Evolutionary conservation across 2,329 filamentous ascomycete genomes (phyloP).

Genomic region (Blastomyces silverae): DNA sequence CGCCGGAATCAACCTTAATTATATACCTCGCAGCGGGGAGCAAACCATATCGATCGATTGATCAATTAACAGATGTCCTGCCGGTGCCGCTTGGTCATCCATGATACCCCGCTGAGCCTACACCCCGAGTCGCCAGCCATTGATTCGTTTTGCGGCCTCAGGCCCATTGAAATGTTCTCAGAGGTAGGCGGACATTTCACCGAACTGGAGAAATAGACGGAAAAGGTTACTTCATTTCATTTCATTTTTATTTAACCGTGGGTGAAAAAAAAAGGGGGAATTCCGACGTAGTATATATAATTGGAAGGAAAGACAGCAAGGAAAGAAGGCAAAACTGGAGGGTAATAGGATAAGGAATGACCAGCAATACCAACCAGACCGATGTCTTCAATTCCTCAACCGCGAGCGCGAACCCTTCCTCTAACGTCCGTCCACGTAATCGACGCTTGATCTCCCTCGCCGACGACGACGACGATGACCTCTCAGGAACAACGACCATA

Average conservation of each 20-base stretch:
- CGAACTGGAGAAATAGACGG: slow-evolving; percentile 1
- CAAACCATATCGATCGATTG: not conserved
- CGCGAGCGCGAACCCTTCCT: slow-evolving; percentile 29
- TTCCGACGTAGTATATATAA: not conserved
- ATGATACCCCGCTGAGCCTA: slow-evolving; percentile 11
- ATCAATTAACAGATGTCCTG: slow-evolving; percentile 5
- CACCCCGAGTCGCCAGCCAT: not conserved
- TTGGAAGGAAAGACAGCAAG: not conserved
- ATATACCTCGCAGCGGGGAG: not conserved
- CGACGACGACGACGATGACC: slow-evolving; percentile 32
- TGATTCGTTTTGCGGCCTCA: not conserved
- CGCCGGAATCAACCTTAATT: not conserved
- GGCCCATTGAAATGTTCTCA: slow-evolving; percentile 7
- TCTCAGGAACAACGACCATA: slow-evolving; percentile 5
- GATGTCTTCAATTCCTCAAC: slow-evolving; percentile 34
- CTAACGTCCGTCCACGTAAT: slow-evolving; percentile 41
- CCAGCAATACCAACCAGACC: slow-evolving; percentile 34
- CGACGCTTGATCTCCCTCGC: slow-evolving; percentile 39
- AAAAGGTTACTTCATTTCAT: not conserved
- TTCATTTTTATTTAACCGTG: not conserved
- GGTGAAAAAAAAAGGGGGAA: not conserved
- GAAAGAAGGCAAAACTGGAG: not conserved
- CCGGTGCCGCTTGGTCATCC: not conserved
- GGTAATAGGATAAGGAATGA: slow-evolving; percentile 33
- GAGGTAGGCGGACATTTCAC: not conserved